Evolutionary conservation across 495 filamentous ascomycete species (phyloP), one percentile per base, ranked within the genome.

Genomic region (Tuber aestivum): DNA sequence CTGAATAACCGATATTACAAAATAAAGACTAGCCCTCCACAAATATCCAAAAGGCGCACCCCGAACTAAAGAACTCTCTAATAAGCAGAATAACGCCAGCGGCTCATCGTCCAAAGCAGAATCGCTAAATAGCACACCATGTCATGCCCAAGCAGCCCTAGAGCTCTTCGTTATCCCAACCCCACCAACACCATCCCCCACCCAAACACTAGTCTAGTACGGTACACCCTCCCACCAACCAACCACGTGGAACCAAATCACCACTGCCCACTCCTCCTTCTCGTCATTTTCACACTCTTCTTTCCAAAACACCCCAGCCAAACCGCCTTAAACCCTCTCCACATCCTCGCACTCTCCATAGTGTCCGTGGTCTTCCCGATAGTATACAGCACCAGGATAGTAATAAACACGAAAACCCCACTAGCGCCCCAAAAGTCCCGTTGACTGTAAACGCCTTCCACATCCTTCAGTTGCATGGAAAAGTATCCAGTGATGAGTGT

Each of bases 401-500:
- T 92, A 40, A 92, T 61, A 38, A 86, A 86, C 70, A 93, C 87
- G 50, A 93, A 89, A 56, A 93, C 88, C 9, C 85, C 90, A 81
- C 94, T 94, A 45, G 86, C 84, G 32, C 87, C 86, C 93, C 93
- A 97, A 81, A 94, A 97, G 56, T 90, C 87, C 45, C 80, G 86
- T 37, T 85, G 82, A 0, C 86, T 89, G 83, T 92, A 95, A 27
- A 86, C 84, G 7, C 83, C 85, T 69, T 87, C 84, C 14, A 91
- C 82, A 20, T 89, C 89, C 37, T 84, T 80, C 69, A 95, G 87
- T 81, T 93, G 88, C 32, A 91, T 89, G 2, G 90, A 91, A 81
- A 95, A 97, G 85, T 94, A 96, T n/a, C 86, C 91, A 18, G 92
- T 94, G 88, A 95, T 90, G 48, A 97, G 86, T 77, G 89, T 92